These are phyloP conservation scores for Brassica carinata DNA, from an alignment of 345 rosid species.

Conservation along the genomic window DNA sequence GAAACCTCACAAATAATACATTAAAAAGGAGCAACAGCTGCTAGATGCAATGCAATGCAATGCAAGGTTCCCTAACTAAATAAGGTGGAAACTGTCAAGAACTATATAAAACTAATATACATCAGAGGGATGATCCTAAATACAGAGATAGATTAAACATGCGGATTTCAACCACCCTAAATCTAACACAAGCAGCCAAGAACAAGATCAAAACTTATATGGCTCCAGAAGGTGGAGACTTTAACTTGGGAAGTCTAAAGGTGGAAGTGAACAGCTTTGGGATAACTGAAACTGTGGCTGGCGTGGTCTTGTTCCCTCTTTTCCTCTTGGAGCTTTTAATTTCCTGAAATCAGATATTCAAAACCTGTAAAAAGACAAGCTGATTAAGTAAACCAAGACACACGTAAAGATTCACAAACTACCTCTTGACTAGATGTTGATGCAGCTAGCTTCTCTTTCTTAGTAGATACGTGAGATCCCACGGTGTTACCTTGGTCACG, in stretches of 20 bases:
- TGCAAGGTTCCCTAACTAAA: not conserved
- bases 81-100: not conserved
- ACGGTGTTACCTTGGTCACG: slow-evolving; percentile 25
- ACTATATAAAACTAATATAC: not conserved
- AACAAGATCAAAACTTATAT: slow-evolving; percentile 8
- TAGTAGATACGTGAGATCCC: slow-evolving; percentile 37
- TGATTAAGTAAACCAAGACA: slow-evolving; percentile 2
- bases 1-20: not conserved
- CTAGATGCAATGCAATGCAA: not conserved
- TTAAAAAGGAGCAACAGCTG: not conserved
- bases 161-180: slow-evolving; percentile 9
- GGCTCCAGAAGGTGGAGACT: slow-evolving; percentile 47
- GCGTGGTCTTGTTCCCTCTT: slow-evolving; percentile 32
- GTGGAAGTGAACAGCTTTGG: slow-evolving; percentile 69
- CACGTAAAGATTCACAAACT: slow-evolving; percentile 10
- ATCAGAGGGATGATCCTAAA: slow-evolving; percentile 1
- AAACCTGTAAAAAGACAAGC: not conserved
- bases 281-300: slow-evolving; percentile 42
- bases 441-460: slow-evolving; percentile 44
- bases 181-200: not conserved
- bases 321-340: slow-evolving; percentile 65
- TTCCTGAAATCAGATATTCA: slow-evolving; percentile 45
- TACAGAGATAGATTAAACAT: slow-evolving; percentile 30
- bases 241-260: slow-evolving; percentile 83
- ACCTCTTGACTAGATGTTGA: slow-evolving; percentile 53